Evolutionary conservation across 331 rosid species (phyloP).

Genomic region (Prunus yedoensis): DNA sequence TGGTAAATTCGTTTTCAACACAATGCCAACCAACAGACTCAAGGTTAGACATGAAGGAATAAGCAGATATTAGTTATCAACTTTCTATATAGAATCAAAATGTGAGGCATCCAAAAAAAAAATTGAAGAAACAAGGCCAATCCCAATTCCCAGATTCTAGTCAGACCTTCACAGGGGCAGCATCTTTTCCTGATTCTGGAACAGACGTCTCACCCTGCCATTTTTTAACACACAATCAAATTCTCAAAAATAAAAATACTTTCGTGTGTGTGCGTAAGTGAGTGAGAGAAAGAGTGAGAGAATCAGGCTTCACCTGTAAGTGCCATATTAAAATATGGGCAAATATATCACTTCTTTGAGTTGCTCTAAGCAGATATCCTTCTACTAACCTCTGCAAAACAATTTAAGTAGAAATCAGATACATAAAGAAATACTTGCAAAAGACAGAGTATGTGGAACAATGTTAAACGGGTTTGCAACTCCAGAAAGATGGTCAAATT

Average conservation of each 20-base stretch:
- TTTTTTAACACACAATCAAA: conserved; percentile 25
- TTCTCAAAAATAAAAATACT: background rate
- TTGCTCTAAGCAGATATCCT: conserved; percentile 96
- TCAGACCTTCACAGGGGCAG: conserved; percentile 64
- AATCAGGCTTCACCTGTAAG: conserved; percentile 60
- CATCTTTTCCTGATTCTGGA: conserved; percentile 79
- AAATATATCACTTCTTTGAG: conserved; percentile 92
- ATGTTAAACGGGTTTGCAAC: conserved; percentile 12
- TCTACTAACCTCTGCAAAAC: conserved; percentile 83
- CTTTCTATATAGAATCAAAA: background rate
- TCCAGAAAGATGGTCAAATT: conserved; percentile 5
- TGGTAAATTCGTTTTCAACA: background rate
- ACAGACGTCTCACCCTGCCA: conserved; percentile 79
- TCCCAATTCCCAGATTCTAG: background rate
- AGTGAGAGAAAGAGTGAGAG: background rate
- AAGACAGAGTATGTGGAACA: conserved; percentile 11
- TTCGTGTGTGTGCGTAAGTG: background rate
- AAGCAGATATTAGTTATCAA: background rate
- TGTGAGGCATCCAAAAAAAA: background rate
- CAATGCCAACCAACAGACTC: background rate
- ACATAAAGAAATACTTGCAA: background rate
- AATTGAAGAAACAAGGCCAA: background rate
- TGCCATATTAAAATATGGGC: conserved; percentile 98
- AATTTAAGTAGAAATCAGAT: conserved; percentile 22
- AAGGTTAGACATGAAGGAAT: background rate